A percentile compares a stretch with the other conserved stretches of the same genome.
phyloP scores from a whole-genome alignment of 1,139 yeast species.

The Kodamaea sp. region DNA sequence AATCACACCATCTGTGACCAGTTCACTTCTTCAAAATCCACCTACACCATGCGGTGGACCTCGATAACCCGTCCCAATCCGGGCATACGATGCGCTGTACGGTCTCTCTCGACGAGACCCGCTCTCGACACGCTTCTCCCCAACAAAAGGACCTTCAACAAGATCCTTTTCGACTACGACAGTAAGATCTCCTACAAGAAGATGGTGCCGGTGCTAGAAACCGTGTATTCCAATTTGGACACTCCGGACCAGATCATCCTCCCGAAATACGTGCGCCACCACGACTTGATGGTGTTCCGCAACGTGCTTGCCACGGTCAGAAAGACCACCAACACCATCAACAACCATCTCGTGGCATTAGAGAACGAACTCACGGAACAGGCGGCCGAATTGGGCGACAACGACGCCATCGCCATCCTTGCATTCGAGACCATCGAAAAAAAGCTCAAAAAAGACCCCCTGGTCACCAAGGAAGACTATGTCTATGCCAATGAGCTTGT shows the following conservation, averaged over 20 bases:
- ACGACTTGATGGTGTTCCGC: constrained; percentile 69
- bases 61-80: too few species aligned
- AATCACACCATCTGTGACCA: too few species aligned
- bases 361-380: constrained; percentile 74
- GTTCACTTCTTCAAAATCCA: too few species aligned
- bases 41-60: too few species aligned
- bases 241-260: constrained; percentile 33
- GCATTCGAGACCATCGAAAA: constrained; percentile 58
- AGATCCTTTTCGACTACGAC: constrained; percentile 66
- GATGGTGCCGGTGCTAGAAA: constrained; percentile 52
- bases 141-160: constrained; percentile 53
- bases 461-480: constrained; percentile 53
- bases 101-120: constrained; percentile 38
- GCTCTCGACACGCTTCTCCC: constrained; percentile 57
- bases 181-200: constrained; percentile 54
- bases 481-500: constrained; percentile 63
- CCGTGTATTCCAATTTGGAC: constrained; percentile 49
- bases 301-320: constrained; percentile 65
- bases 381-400: constrained; percentile 82
- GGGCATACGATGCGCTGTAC: too few species aligned
- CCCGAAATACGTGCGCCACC: constrained; percentile 49
- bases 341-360: constrained; percentile 54
- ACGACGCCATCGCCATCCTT: constrained; percentile 74
- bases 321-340: constrained; percentile 57
- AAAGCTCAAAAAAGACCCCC: constrained; percentile 18